Base-by-base conservation (phyloP, 1,284 basidiomycete genomes). In the Cutaneotrichosporon curvatum region DNA sequence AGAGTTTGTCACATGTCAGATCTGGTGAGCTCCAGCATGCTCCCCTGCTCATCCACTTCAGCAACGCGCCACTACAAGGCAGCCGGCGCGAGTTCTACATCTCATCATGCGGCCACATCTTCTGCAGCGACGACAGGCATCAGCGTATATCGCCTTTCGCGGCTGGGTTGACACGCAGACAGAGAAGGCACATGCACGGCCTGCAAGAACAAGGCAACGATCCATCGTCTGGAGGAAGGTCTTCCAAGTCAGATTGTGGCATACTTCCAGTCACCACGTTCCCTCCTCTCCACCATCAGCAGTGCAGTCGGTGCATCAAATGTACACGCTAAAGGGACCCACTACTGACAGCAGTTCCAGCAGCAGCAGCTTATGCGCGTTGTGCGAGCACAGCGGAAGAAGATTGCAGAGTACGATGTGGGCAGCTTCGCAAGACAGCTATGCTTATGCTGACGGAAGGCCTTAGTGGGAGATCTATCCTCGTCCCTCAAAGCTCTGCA, bases 61-160 rank as follows among this genome's bases (percentile, higher is more conserved):
- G 36, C 19, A 31, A 5, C 14, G 12, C 19, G 40, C 36, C 49
- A 18, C 34, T 21, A 36, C 9, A 35, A 7, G n/a, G 22, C 40
- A 21, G 20, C 7, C 11, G 53, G 34, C 53, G 55, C 33, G 37
- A 45, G 5, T 67, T 65, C 50, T 67, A 57, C 59, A 60, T 68
- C 51, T 64, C 67, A 9, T 56, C 55, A 4, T 70, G 68, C 50
- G 63, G 62, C 2, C 68, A 70, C 47, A 51, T 68, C 23, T 49
- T 68, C 1, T 70, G 68, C 43, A 47, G 51, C 31, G 51, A 48
- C 19, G 31, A 35, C 3, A 42, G 42, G 20, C 65, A 68, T 37
- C 22, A 56, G 3, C 60, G 63, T 63, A 33, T 39, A 60, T 53
- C 20, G 20, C 11, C 11, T 33, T 11, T 39, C 33, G 18, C 20